Conservation (phyloP, 108 stramenopile genomes). For the Stephanodiscus triporus region DNA sequence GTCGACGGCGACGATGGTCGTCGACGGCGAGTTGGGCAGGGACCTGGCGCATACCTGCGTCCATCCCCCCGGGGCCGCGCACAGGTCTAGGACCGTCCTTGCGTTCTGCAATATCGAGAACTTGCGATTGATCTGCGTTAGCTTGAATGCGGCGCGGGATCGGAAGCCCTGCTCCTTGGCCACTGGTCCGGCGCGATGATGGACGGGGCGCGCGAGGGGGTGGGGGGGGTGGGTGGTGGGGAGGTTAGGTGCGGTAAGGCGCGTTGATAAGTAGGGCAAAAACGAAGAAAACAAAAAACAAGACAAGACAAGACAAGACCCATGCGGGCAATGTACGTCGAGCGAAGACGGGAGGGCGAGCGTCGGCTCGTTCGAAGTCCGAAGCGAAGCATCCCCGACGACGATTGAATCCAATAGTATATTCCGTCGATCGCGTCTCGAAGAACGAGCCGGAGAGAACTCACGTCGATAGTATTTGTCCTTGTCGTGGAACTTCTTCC, state of each 20-base stretch:
- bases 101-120: slow-evolving; percentile 86
- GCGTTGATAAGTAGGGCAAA: too few species aligned
- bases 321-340: too few species aligned
- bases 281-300: not conserved
- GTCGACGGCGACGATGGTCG: slow-evolving; percentile 96
- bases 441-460: slow-evolving; percentile 23
- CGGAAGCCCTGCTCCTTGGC: slow-evolving; percentile 99
- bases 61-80: slow-evolving; percentile 99
- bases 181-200: slow-evolving; percentile 52
- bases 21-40: slow-evolving; percentile 59
- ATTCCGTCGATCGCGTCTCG: too few species aligned
- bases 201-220: not conserved
- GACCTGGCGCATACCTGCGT: slow-evolving; percentile 92
- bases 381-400: too few species aligned
- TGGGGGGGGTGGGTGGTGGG: not conserved
- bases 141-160: slow-evolving; percentile 96
- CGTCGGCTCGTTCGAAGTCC: too few species aligned
- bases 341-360: too few species aligned
- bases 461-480: slow-evolving; percentile 91
- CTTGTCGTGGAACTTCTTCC: slow-evolving; percentile 93
- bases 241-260: too few species aligned
- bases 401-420: not conserved
- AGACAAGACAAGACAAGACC: too few species aligned
- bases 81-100: slow-evolving; percentile 94
- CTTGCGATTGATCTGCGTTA: slow-evolving; percentile 98